A percentile compares a stretch with the other conserved stretches of the same genome.
Conservation (phyloP, 1,284 basidiomycete genomes). For the Fomitiporia mediterranea region DNA sequence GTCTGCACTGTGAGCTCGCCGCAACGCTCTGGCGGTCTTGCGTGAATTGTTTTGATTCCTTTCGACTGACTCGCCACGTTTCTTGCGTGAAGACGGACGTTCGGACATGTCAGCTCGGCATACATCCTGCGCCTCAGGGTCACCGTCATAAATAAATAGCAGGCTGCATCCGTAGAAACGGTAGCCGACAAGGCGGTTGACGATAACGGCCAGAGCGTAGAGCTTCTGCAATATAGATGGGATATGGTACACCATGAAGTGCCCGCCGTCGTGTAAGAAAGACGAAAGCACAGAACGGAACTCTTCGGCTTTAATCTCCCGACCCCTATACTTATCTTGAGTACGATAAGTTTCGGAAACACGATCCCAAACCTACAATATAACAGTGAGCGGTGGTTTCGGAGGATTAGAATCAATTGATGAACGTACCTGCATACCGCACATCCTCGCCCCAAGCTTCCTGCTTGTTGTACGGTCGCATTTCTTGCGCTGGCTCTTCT, state of each 20-base stretch:
- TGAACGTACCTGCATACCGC: constrained; percentile 92
- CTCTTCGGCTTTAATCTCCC: constrained; percentile 81
- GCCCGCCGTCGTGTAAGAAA: constrained; percentile 85
- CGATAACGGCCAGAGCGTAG: constrained; percentile 89
- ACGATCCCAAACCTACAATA: constrained; percentile 84
- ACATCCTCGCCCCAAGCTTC: constrained; percentile 87
- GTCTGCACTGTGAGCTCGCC: constrained; percentile 74
- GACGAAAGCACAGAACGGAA: constrained; percentile 79
- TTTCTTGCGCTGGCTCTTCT: constrained; percentile 97
- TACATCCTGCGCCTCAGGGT: constrained; percentile 78
- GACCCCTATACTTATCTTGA: constrained; percentile 96
- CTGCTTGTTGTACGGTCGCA: constrained; percentile 95
- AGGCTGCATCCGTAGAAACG: constrained; percentile 98
- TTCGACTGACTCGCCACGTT: constrained; percentile 75
- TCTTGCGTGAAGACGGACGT: constrained; percentile 63
- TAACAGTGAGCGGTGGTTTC: not conserved
- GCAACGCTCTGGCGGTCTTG: constrained; percentile 43
- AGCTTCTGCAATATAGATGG: constrained; percentile 89
- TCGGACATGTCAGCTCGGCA: constrained; percentile 59
- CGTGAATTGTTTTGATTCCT: constrained; percentile 36
- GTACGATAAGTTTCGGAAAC: constrained; percentile 78
- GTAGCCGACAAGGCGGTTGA: constrained; percentile 85
- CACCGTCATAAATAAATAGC: constrained; percentile 97
- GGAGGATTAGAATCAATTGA: constrained; percentile 9
- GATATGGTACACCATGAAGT: constrained; percentile 86